A percentile compares a stretch with the other conserved stretches of the same genome.
These are phyloP conservation scores for Psophocarpus tetragonolobus DNA, from an alignment of 306 rosid species.

Conservation along the genomic window DNA sequence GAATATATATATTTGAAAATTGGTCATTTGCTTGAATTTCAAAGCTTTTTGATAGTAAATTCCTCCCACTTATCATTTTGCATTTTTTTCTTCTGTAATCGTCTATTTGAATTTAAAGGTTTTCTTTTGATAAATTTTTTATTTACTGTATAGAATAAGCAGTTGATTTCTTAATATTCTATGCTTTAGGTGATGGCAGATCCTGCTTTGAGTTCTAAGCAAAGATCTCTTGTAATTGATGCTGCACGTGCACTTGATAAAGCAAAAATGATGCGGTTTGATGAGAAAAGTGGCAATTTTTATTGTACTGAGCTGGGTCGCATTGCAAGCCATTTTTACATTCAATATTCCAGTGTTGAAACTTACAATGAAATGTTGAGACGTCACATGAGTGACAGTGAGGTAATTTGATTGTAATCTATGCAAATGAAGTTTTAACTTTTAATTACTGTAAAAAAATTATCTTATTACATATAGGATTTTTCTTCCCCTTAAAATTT, in stretches of 20 bases:
- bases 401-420: conserved; percentile 58
- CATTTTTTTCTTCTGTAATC: neutral
- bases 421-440: neutral
- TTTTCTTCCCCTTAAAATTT: too few relatives aligned
- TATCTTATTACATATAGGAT: neutral
- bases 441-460: conserved; percentile 9
- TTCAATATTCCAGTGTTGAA: conserved; percentile 95
- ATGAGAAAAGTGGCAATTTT: conserved; percentile 97
- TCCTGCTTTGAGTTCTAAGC: conserved; percentile 85
- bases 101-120: neutral
- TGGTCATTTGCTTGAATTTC: conserved; percentile 37
- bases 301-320: conserved; percentile 99
- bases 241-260: conserved; percentile 97
- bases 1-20: conserved; percentile 10
- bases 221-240: conserved; percentile 84
- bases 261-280: conserved; percentile 99
- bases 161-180: conserved; percentile 30
- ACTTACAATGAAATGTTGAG: conserved; percentile 93
- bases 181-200: conserved; percentile 80
- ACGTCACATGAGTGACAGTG: conserved; percentile 91
- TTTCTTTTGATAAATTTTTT: neutral
- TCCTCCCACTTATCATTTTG: conserved; percentile 8
- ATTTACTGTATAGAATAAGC: conserved; percentile 3
- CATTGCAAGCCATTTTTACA: conserved; percentile 99
- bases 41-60: neutral